Base-by-base conservation (phyloP, 2,329 filamentous ascomycete genomes). In the Myriangium duriaei region DNA sequence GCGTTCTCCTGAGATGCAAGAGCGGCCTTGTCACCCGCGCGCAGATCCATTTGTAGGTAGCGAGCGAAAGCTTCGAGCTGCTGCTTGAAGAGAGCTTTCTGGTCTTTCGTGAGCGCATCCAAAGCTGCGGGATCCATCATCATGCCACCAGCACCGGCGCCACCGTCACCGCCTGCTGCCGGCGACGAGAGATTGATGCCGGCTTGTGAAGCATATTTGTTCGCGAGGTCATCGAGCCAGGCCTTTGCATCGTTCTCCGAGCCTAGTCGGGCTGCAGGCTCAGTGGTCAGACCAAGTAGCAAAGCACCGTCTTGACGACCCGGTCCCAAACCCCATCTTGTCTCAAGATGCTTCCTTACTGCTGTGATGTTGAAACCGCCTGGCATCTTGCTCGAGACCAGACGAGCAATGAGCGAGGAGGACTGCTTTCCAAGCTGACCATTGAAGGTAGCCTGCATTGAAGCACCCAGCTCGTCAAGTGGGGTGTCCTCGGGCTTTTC, bases 51-150 rank as follows among this genome's bases (percentile, higher is more conserved):
- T 69, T 98, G 96, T 49, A 98, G 73, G 60, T 98, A 98, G 51
- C 88, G 76, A 4, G 91, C 91, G 49, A 93, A 83, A 13, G 95
- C 71, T 67, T 98, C 91, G 16, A 98, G 74, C 59, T 98, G 91
- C 58, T 98, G 88, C 72, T 96, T 96, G 77, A 96, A 96, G 1
- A 98, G 71, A 16, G 85, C 81, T 46, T 81, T 78, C 63, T 98
- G 91, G 55, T 96, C 91, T 61, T 96, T 96, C 54, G 91, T 98
- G 38, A 98, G 71, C 11, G 91, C 91, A 58, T 98, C 91, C 47
- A 98, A 80, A 37, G 91, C 91, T 28, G 88, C 91, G 6, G 91
- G 91, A 54, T 98, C 91, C 87, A 98, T 96, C 84, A 98, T 94
- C 91, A 98, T 96, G 56, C 87, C 88, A 47, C 74, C 81, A 41